phyloP scores from a whole-genome alignment of 495 filamentous ascomycete genomes.

The Hypoxylon lienhwacheense region DNA sequence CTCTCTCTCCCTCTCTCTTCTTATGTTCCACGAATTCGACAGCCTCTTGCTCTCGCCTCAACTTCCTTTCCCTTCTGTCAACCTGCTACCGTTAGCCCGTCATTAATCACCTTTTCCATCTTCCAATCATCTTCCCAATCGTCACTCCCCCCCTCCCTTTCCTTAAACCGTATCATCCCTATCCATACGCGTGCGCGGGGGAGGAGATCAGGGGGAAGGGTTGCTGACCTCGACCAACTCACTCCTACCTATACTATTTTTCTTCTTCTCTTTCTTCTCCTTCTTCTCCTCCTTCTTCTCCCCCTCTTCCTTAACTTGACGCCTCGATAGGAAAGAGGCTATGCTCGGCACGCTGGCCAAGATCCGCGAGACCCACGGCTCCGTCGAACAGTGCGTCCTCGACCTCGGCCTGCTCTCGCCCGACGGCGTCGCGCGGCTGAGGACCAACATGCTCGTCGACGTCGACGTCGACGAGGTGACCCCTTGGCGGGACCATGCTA shows the following conservation, averaged over 20 bases:
- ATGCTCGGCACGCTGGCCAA: slow-evolving; percentile 58
- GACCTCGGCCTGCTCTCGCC: slow-evolving; percentile 55
- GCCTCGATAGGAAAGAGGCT: slow-evolving; percentile 47
- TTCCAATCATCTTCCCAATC: too few relatives aligned
- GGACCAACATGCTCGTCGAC: slow-evolving; percentile 51
- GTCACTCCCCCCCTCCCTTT: too few relatives aligned
- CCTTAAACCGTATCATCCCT: too few relatives aligned
- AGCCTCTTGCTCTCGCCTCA: too few relatives aligned
- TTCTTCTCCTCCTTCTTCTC: background rate
- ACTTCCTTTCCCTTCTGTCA: too few relatives aligned
- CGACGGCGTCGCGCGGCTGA: slow-evolving; percentile 53
- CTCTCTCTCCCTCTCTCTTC: background rate
- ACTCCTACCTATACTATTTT: too few relatives aligned
- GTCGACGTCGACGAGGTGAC: slow-evolving; percentile 31
- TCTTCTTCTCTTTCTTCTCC: background rate
- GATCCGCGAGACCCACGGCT: slow-evolving; percentile 56
- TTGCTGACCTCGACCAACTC: too few relatives aligned
- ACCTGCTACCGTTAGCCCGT: too few relatives aligned
- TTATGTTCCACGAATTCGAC: slow-evolving; percentile 13
- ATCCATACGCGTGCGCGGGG: too few relatives aligned
- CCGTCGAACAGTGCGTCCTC: slow-evolving; percentile 58
- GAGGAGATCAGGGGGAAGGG: too few relatives aligned
- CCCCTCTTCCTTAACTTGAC: slow-evolving; percentile 14
- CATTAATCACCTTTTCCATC: too few relatives aligned
- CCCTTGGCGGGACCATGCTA: slow-evolving; percentile 39